Conservation (phyloP, 2,329 filamentous ascomycete genomes). For the Didymella lethalis region DNA sequence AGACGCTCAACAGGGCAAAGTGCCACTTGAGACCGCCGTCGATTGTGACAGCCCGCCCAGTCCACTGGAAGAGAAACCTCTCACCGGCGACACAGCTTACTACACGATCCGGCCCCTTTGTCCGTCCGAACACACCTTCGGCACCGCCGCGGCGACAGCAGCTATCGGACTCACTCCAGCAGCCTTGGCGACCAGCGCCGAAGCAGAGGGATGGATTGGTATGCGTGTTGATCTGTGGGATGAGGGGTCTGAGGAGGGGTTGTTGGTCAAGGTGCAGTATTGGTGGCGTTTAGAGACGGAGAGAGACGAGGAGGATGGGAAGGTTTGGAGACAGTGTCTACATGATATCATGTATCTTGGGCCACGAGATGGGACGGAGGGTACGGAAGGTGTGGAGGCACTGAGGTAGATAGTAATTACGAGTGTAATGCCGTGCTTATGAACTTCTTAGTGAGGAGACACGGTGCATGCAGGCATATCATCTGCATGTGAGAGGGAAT, state of each 20-base stretch:
- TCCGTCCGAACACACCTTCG: not conserved
- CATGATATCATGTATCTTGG: conserved; percentile 2
- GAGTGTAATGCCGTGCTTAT: not conserved
- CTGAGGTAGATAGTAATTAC: not conserved
- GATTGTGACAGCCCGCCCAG: not conserved
- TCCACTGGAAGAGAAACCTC: not conserved
- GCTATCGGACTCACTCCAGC: not conserved
- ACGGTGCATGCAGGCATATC: not conserved
- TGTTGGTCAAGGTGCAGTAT: conserved; percentile 1
- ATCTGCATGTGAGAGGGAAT: not conserved
- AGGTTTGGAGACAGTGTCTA: conserved; percentile 1
- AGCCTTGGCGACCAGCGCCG: not conserved
- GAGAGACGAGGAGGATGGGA: not conserved
- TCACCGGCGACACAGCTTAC: not conserved
- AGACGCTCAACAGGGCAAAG: not conserved
- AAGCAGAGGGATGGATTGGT: not conserved
- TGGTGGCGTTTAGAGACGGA: not conserved
- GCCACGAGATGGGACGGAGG: not conserved
- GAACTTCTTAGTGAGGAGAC: not conserved
- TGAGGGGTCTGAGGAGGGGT: not conserved
- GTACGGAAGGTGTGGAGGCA: not conserved
- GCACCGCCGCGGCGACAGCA: not conserved
- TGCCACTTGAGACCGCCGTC: not conserved
- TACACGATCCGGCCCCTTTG: not conserved
- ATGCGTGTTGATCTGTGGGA: conserved; percentile 1